These are phyloP conservation scores for Ehretia macrophylla DNA, from an alignment of 257 asterid species.

Conservation along the genomic window DNA sequence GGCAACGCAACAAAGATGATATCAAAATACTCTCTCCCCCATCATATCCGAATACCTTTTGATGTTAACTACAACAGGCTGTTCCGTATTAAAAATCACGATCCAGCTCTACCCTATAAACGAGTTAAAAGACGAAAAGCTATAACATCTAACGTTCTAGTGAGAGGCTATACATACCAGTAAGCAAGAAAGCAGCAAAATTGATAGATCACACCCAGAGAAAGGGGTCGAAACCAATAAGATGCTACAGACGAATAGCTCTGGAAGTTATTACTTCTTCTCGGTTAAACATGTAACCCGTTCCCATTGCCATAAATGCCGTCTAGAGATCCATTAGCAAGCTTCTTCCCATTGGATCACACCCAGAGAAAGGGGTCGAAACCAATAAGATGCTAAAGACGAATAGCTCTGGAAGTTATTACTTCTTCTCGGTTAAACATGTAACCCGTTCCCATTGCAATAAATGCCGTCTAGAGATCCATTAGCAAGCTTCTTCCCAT, in stretches of 20 bases:
- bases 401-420: conserved; percentile 6
- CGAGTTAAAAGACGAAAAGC: not conserved
- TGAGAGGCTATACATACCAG: conserved; percentile 11
- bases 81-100: conserved; percentile 33
- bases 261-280: not conserved
- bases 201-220: conserved; percentile 10
- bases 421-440: conserved; percentile 13
- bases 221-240: not conserved
- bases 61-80: conserved; percentile 20
- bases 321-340: conserved; percentile 27
- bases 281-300: conserved; percentile 28
- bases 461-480: conserved; percentile 27
- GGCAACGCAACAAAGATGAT: not conserved
- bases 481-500: conserved; percentile 25
- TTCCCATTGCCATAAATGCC: conserved; percentile 27
- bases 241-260: not conserved
- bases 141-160: conserved; percentile 8
- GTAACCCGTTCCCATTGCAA: conserved; percentile 31
- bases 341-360: conserved; percentile 21
- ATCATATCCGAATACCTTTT: conserved; percentile 11
- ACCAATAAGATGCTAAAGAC: not conserved
- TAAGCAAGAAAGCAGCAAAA: conserved; percentile 21
- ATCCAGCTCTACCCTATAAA: conserved; percentile 21
- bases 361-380: conserved; percentile 14
- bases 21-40: not conserved